Conservation (phyloP, 345 rosid species). For the Erodium maritimum region DNA sequence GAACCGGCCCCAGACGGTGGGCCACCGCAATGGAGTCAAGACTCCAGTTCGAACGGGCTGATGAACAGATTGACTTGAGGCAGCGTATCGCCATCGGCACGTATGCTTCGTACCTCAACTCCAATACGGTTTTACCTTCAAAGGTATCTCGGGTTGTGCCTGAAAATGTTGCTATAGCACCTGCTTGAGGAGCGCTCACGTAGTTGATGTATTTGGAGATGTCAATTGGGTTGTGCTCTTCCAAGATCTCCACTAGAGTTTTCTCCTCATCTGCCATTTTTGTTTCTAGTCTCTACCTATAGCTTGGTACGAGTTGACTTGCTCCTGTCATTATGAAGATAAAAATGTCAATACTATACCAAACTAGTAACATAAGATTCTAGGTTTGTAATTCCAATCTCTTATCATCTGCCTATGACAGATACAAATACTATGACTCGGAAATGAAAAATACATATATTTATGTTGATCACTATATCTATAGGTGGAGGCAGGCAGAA, state of each 20-base stretch:
- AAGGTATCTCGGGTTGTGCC: slow-evolving; percentile 73
- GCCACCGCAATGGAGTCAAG: slow-evolving; percentile 59
- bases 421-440: no score
- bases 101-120: slow-evolving; percentile 80
- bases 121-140: slow-evolving; percentile 65
- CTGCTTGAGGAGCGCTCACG: slow-evolving; percentile 57
- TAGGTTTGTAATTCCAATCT: no score
- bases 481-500: no score
- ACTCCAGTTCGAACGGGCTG: slow-evolving; percentile 65
- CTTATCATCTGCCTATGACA: no score
- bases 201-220: slow-evolving; percentile 45
- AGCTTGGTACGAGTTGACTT: no score
- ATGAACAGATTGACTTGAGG: slow-evolving; percentile 42
- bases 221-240: slow-evolving; percentile 44
- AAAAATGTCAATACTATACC: no score
- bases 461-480: no score
- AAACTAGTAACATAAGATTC: no score
- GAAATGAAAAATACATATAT: no score
- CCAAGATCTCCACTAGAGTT: slow-evolving; percentile 50
- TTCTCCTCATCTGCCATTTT: slow-evolving; percentile 40
- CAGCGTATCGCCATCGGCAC: slow-evolving; percentile 70
- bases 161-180: slow-evolving; percentile 61
- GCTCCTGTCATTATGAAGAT: no score
- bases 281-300: no score
- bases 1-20: slow-evolving; percentile 73